A percentile compares a stretch with the other conserved stretches of the same genome.
Evolutionary conservation across 345 rosid genomes (phyloP).

Genomic region (Brassica cretica): DNA sequence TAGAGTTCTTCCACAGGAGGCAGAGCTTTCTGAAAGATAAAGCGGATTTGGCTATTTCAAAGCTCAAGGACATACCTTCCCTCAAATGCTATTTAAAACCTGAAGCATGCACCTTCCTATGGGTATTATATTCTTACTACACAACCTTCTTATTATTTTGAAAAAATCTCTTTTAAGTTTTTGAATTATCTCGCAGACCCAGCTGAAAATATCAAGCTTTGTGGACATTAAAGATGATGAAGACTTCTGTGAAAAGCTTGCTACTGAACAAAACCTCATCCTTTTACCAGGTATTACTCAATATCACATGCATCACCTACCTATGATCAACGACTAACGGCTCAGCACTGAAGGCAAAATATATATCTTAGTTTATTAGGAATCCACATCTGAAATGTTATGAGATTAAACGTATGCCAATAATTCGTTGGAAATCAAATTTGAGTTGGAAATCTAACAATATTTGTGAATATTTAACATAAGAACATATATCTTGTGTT

Average conservation of each 20-base stretch:
- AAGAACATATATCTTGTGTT: conserved; percentile 3
- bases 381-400: background rate
- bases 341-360: background rate
- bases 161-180: background rate
- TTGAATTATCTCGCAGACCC: background rate
- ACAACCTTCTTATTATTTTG: background rate
- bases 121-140: conserved; percentile 46
- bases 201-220: background rate
- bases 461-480: background rate
- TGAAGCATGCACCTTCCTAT: conserved; percentile 62
- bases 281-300: conserved; percentile 35
- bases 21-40: conserved; percentile 41
- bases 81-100: conserved; percentile 53
- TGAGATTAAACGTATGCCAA: background rate
- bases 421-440: background rate
- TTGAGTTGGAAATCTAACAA: background rate
- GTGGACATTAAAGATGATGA: conserved; percentile 28
- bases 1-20: conserved; percentile 48
- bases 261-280: conserved; percentile 30
- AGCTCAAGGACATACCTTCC: conserved; percentile 52
- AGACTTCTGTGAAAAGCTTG: conserved; percentile 33
- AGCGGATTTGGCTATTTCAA: conserved; percentile 43
- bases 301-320: background rate
- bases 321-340: background rate
- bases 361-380: background rate